Conservation (phyloP, 768 basidiomycete species). For the Naganishia friedmannii region DNA sequence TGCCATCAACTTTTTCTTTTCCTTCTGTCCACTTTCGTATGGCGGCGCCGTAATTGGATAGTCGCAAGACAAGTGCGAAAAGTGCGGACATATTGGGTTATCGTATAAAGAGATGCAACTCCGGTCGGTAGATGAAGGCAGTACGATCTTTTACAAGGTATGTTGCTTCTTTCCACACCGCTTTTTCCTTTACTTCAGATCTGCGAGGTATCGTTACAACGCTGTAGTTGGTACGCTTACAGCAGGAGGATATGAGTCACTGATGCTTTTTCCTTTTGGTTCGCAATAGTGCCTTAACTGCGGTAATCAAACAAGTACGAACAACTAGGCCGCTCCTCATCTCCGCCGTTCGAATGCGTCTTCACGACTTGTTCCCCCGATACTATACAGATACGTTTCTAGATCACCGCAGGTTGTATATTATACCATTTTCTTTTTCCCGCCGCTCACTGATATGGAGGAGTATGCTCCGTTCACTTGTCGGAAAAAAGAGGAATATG, state of each 20-base stretch:
- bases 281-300: slow-evolving; percentile 43
- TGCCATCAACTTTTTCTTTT: no score
- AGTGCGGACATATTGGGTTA: slow-evolving; percentile 78
- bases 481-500: no score
- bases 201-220: no score
- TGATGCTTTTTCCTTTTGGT: slow-evolving; percentile 63
- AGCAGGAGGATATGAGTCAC: no score
- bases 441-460: no score
- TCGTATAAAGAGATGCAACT: slow-evolving; percentile 88
- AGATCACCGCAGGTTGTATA: no score
- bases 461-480: no score
- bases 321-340: slow-evolving; percentile 43
- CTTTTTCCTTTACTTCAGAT: no score
- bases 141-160: slow-evolving; percentile 91
- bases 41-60: slow-evolving; percentile 44
- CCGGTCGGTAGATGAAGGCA: slow-evolving; percentile 89
- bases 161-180: slow-evolving; percentile 47
- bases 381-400: no score
- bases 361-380: background rate
- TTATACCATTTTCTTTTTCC: no score
- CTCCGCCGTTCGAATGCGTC: background rate
- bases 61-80: slow-evolving; percentile 86
- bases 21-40: no score
- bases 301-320: slow-evolving; percentile 49
- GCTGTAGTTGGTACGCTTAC: no score